Percentiles rank a stretch among this genome's conserved stretches.
These are phyloP conservation scores for Sphaerulina vaccinii DNA, from an alignment of 2,329 filamentous ascomycete genomes.

Conservation along the genomic window DNA sequence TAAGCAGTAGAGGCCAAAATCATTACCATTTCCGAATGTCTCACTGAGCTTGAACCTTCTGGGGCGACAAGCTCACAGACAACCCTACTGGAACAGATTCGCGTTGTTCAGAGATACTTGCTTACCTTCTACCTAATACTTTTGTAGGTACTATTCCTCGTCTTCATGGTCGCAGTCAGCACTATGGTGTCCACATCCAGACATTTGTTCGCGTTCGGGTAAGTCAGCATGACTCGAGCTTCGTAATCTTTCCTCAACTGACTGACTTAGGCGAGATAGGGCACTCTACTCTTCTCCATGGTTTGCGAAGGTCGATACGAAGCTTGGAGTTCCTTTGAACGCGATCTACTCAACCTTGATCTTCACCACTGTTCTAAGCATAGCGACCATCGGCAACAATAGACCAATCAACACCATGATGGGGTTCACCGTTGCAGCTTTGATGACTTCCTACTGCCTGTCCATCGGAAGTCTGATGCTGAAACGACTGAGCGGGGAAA, in stretches of 20 bases:
- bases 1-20: no score
- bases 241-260: not conserved
- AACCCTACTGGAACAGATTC: no score
- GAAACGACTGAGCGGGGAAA: constrained; percentile 38
- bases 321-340: constrained; percentile 30
- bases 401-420: constrained; percentile 46
- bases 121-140: no score
- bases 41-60: no score
- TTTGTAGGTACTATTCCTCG: constrained; percentile 33
- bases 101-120: no score
- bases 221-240: constrained; percentile 33
- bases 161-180: constrained; percentile 42
- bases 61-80: no score
- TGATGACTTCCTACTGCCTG: constrained; percentile 45
- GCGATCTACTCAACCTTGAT: constrained; percentile 33
- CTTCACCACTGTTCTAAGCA: constrained; percentile 38
- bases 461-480: constrained; percentile 40
- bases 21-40: no score
- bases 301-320: constrained; percentile 34
- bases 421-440: constrained; percentile 41
- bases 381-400: constrained; percentile 31
- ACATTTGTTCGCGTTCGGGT: constrained; percentile 43
- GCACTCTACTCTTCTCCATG: constrained; percentile 41
- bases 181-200: constrained; percentile 42
- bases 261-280: constrained; percentile 34